A percentile compares a stretch with the other conserved stretches of the same genome.
Conservation (phyloP, 352 stramenopile species). For the Pythium grandisporangium region DNA sequence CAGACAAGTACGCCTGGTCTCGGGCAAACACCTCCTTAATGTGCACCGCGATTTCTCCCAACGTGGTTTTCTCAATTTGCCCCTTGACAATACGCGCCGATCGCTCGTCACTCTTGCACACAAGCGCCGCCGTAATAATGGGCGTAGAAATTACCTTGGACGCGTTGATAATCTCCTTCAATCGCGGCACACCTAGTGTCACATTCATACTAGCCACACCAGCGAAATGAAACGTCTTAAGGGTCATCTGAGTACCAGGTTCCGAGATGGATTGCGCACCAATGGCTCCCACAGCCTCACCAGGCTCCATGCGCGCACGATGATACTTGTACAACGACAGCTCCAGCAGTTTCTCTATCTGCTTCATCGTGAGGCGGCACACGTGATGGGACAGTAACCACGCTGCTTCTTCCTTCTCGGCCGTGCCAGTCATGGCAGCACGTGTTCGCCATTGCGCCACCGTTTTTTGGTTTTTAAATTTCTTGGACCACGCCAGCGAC, state of each 20-base stretch:
- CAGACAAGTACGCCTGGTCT: constrained; percentile 92
- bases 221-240: constrained; percentile 99
- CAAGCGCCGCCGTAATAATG: constrained; percentile 98
- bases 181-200: constrained; percentile 97
- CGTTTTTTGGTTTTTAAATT: constrained; percentile 39
- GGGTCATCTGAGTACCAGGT: constrained; percentile 93
- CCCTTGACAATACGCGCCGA: constrained; percentile 98
- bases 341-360: constrained; percentile 74
- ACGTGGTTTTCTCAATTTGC: constrained; percentile 98
- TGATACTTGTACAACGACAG: constrained; percentile 82
- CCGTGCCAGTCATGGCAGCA: constrained; percentile 32
- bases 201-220: constrained; percentile 99
- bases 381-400: constrained; percentile 87
- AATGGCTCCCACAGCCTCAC: constrained; percentile 96
- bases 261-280: constrained; percentile 97
- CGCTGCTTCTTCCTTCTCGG: constrained; percentile 63
- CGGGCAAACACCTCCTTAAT: constrained; percentile 98
- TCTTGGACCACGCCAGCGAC: constrained; percentile 44
- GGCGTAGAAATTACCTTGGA: constrained; percentile 98
- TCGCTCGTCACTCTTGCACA: constrained; percentile 95
- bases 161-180: constrained; percentile 97
- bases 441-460: constrained; percentile 46
- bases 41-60: constrained; percentile 93
- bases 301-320: constrained; percentile 87
- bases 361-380: constrained; percentile 81